phyloP scores from a whole-genome alignment of 2,329 filamentous ascomycete species.

The Exserohilum turcica region DNA sequence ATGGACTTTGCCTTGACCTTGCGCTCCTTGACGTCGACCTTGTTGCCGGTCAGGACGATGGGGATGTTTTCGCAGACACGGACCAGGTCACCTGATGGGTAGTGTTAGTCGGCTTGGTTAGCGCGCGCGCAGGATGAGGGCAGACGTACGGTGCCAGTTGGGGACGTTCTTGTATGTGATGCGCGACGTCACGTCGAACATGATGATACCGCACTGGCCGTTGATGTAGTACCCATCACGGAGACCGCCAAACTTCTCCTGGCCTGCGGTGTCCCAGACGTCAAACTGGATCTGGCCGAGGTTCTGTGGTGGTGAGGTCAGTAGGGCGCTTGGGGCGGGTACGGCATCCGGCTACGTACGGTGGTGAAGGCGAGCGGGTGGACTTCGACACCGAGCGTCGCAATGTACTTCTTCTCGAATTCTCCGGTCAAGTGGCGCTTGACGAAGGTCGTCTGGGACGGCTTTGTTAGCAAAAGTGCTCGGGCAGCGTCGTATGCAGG shows the following conservation, averaged over 20 bases:
- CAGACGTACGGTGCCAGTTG: constrained; percentile 96
- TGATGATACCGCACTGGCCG: constrained; percentile 99
- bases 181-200: constrained; percentile 99
- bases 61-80: constrained; percentile 99
- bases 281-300: constrained; percentile 96
- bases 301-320: constrained; percentile 63
- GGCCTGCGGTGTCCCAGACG: constrained; percentile 98
- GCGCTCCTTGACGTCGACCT: constrained; percentile 99
- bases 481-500: not conserved
- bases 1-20: constrained; percentile 99
- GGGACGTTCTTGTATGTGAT: constrained; percentile 99
- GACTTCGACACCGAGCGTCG: constrained; percentile 98
- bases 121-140: not conserved
- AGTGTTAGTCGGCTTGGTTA: constrained; percentile 20
- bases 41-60: constrained; percentile 98
- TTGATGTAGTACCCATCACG: constrained; percentile 99
- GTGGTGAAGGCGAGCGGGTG: constrained; percentile 98
- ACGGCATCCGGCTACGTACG: constrained; percentile 63
- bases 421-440: constrained; percentile 99
- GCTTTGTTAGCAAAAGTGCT: constrained; percentile 29
- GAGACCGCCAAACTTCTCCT: constrained; percentile 99
- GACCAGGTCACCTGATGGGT: constrained; percentile 80
- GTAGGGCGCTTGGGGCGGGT: constrained; percentile 19
- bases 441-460: constrained; percentile 92
- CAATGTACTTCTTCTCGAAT: constrained; percentile 99